Evolutionary conservation across 306 rosid species (phyloP), one percentile per base, ranked within the genome.

Genomic region (Bauhinia variegata): DNA sequence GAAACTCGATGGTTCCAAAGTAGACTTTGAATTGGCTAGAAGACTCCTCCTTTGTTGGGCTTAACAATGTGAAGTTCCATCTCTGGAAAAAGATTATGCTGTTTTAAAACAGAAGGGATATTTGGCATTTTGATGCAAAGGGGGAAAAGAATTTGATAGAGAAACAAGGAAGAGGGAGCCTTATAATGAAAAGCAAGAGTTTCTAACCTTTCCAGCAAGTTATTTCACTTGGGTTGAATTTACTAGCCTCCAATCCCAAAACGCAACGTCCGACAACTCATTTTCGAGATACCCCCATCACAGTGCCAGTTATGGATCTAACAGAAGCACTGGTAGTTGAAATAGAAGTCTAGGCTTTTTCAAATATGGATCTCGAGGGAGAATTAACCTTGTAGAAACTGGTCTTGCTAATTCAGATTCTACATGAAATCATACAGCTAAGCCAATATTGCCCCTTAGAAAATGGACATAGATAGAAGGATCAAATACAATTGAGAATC

Each of bases 191-290:
- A 75, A 67, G 53, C 39, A 33, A 37, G 50, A 50, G 63, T 43
- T 23, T 71, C 51, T 54, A 60, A 75, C 62, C 54, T 67, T 73
- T 53, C 16, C 70, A 63, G 55, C 77, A 75, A 63, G 39, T 57
- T 44, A 67, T 52, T 54, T 63, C 72, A 60, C 74, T 65, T 48
- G 48, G 52, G 58, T 14, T 59, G 23, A 70, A 75, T 66, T 55
- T 44, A 73, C 72, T 73, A 36, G 11, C 28, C 65, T 55, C 41
- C 56, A 72, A 72, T 48, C 54, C 47, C 18, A 68, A 84, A 74
- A 81, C 36, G 73, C 52, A 73, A 78, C 57, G 53, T 41, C 66
- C 81, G 83, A 79, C 82, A 37, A 79, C 86, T 75, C 49, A 15
- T 49, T 38, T 28, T 33, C 41, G 54, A 67, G 42, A 64, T 6